phyloP scores from a whole-genome alignment of 768 basidiomycete genomes.

The Lentinula raphanica region DNA sequence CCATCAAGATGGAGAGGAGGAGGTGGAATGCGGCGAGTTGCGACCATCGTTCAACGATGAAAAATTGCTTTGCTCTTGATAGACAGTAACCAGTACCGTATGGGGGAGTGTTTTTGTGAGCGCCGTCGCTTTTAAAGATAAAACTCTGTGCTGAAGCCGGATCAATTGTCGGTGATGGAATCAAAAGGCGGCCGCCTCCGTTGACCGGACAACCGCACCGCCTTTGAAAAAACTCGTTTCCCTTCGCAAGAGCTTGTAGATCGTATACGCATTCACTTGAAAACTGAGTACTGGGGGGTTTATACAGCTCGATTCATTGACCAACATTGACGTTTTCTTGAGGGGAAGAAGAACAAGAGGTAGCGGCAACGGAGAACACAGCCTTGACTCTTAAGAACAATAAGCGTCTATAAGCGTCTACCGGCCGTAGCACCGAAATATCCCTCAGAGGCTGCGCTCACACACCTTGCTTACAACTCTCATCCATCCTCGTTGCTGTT shows the following conservation, averaged over 20 bases:
- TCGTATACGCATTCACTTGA: too few species aligned
- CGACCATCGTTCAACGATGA: constrained; percentile 9
- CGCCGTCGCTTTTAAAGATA: not conserved
- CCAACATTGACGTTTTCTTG: too few species aligned
- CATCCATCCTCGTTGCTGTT: not conserved
- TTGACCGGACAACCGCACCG: not conserved
- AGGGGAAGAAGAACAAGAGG: too few species aligned
- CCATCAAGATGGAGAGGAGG: constrained; percentile 38
- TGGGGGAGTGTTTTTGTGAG: not conserved
- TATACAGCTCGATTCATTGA: too few species aligned
- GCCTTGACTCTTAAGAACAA: too few species aligned
- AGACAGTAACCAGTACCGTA: constrained; percentile 10
- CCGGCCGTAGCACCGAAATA: not conserved
- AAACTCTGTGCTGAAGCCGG: not conserved
- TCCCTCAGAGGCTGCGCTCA: not conserved
- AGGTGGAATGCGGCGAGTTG: constrained; percentile 21
- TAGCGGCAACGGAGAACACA: too few species aligned
- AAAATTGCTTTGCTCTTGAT: not conserved
- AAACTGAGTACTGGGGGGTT: too few species aligned
- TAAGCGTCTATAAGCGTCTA: not conserved
- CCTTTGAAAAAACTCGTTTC: too few species aligned
- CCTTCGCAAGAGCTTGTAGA: too few species aligned
- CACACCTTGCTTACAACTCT: not conserved
- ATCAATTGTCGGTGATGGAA: not conserved
- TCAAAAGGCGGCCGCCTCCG: not conserved